Evolutionary conservation across 176 grass and related monocot species (phyloP).

Genomic region (Dendrocalamus sinicus): DNA sequence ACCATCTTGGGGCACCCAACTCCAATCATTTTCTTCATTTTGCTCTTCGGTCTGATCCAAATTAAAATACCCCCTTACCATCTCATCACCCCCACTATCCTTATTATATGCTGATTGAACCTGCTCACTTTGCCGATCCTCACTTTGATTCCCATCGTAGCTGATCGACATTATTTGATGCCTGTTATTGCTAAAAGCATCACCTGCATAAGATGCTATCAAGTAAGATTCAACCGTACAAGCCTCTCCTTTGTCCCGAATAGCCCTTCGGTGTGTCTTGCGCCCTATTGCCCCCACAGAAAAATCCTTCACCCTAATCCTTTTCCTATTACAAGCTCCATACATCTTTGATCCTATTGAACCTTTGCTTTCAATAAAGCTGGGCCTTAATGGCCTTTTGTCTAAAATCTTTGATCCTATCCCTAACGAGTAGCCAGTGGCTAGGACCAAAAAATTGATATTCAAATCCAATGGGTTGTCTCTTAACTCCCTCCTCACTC

Average conservation of each 20-base stretch:
- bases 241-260: constrained; percentile 26
- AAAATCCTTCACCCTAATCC: constrained; percentile 47
- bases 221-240: constrained; percentile 53
- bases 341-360: constrained; percentile 23
- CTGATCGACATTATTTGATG: constrained; percentile 48
- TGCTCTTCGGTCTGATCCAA: constrained; percentile 43
- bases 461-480: constrained; percentile 59
- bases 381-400: background rate
- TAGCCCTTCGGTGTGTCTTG: background rate
- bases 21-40: constrained; percentile 57
- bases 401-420: constrained; percentile 20
- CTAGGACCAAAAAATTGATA: constrained; percentile 53
- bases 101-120: constrained; percentile 58
- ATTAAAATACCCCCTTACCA: constrained; percentile 38
- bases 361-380: constrained; percentile 5
- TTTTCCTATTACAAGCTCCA: constrained; percentile 19
- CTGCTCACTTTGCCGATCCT: constrained; percentile 56
- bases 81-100: constrained; percentile 38
- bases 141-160: constrained; percentile 49
- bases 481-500: constrained; percentile 44
- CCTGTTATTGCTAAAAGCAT: constrained; percentile 26
- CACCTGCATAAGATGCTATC: constrained; percentile 50
- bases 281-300: background rate
- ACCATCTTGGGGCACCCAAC: constrained; percentile 50
- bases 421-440: constrained; percentile 48